Evolutionary conservation across 495 filamentous ascomycete species (phyloP).

Genomic region (Lichenothelia convexa): DNA sequence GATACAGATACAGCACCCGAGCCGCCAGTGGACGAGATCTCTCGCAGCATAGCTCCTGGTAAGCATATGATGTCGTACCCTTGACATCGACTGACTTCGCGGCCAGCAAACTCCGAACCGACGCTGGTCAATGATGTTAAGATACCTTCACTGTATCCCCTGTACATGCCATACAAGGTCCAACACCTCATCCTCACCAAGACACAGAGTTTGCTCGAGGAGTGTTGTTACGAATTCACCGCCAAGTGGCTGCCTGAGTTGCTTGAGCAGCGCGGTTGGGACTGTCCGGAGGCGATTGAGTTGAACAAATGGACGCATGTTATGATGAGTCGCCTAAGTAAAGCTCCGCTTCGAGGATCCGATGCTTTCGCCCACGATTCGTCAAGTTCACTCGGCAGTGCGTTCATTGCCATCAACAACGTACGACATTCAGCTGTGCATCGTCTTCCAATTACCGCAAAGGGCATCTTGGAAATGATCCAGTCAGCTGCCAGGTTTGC

Average conservation of each 20-base stretch:
- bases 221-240: constrained; percentile 1
- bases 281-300: constrained; percentile 2
- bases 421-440: constrained; percentile 5
- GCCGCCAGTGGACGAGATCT: no score
- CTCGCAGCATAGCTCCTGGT: no score
- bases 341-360: no score
- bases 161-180: constrained; percentile 1
- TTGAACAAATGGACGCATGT: constrained; percentile 2
- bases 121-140: no score
- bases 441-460: constrained; percentile 1
- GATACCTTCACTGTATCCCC: constrained; percentile 4
- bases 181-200: constrained; percentile 2
- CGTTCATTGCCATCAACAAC: background rate
- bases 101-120: no score
- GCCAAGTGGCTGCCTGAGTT: background rate
- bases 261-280: background rate
- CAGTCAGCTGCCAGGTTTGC: background rate
- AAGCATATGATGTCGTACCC: no score
- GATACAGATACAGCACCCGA: no score
- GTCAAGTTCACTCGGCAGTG: background rate
- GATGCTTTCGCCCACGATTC: background rate
- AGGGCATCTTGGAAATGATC: constrained; percentile 1
- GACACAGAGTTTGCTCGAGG: constrained; percentile 3
- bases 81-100: no score
- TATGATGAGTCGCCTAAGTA: background rate